Evolutionary conservation across 2,329 filamentous ascomycete genomes (phyloP).

Genomic region (Beauveria caledonica): DNA sequence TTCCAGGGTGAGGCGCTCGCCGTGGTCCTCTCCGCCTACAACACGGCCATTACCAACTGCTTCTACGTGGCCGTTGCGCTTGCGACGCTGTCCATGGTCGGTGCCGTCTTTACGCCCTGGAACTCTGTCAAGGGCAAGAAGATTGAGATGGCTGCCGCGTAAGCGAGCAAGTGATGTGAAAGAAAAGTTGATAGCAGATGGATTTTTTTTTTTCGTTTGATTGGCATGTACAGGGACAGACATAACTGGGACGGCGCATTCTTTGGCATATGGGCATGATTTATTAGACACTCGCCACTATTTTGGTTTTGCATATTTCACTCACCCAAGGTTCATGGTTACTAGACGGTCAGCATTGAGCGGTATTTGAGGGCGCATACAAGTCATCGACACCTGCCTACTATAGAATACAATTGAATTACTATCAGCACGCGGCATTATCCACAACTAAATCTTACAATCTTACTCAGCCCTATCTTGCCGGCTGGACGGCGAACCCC

Average conservation of each 20-base stretch:
- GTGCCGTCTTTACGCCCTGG: constrained; percentile 40
- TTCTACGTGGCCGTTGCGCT: constrained; percentile 37
- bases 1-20: constrained; percentile 23
- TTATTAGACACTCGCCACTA: not conserved
- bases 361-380: not conserved
- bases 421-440: no score
- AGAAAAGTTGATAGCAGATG: constrained; percentile 2
- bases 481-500: not conserved
- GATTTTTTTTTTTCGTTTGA: not conserved
- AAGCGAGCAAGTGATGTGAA: not conserved
- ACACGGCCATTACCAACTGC: constrained; percentile 32
- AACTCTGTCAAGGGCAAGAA: constrained; percentile 51
- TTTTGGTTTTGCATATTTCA: not conserved
- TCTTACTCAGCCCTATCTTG: not conserved
- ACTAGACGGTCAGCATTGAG: not conserved
- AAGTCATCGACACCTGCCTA: not conserved
- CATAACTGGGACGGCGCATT: constrained; percentile 1
- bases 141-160: constrained; percentile 22
- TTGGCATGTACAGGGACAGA: not conserved
- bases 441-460: not conserved
- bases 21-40: constrained; percentile 34
- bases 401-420: not conserved
- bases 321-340: not conserved
- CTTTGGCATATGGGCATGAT: not conserved
- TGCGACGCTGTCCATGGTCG: constrained; percentile 34